These are phyloP conservation scores for Delphinella strobiligena DNA, from an alignment of 2,329 filamentous ascomycete species.

Conservation along the genomic window DNA sequence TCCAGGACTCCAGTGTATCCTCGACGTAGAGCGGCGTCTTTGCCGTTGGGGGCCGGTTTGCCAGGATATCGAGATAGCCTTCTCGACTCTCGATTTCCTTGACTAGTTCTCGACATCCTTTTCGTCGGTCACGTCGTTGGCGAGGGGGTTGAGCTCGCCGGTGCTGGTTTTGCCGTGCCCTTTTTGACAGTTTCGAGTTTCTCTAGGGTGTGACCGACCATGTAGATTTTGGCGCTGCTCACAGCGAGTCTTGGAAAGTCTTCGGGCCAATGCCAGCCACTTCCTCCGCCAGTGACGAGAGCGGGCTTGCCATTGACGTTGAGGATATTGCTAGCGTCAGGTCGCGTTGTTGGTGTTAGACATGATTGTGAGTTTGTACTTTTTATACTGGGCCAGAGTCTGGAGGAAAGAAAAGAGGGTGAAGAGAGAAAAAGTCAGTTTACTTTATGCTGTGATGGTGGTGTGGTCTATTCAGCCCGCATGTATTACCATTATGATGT, in stretches of 20 bases:
- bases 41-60: conserved; percentile 26
- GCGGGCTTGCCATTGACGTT: conserved; percentile 27
- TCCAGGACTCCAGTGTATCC: conserved; percentile 30
- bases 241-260: conserved; percentile 23
- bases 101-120: conserved; percentile 29
- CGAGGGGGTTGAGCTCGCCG: conserved; percentile 34
- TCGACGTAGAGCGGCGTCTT: conserved; percentile 19
- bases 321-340: conserved; percentile 24
- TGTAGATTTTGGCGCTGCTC: conserved; percentile 34
- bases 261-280: conserved; percentile 31
- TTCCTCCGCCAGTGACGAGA: conserved; percentile 35
- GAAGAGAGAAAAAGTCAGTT: too few relatives aligned
- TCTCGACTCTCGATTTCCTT: conserved; percentile 32
- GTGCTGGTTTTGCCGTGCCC: conserved; percentile 30
- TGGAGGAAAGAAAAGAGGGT: too few relatives aligned
- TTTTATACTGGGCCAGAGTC: too few relatives aligned
- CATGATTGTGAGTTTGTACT: too few relatives aligned
- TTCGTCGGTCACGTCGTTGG: conserved; percentile 32
- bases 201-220: conserved; percentile 34
- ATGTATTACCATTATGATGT: too few relatives aligned
- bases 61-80: conserved; percentile 31
- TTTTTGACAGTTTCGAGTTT: too few relatives aligned
- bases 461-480: too few relatives aligned
- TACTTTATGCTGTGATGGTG: too few relatives aligned
- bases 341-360: too few relatives aligned